These are phyloP conservation scores for Cupressus sempervirens DNA, from an alignment of 75 land plant species.

Conservation along the genomic window DNA sequence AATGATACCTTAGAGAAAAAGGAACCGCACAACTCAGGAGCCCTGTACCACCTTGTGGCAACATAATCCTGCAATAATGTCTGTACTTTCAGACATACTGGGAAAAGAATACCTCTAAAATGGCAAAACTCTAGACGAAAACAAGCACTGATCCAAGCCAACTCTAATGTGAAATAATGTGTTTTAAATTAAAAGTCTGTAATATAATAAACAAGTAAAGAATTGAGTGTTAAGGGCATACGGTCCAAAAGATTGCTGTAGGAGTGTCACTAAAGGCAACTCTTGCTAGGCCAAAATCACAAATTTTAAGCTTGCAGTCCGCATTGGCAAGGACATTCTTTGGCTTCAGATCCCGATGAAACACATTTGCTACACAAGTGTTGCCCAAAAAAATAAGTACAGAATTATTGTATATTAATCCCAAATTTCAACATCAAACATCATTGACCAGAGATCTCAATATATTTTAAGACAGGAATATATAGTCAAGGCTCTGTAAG, in stretches of 20 bases:
- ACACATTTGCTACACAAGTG: conserved; percentile 79
- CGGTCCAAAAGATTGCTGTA: conserved; percentile 97
- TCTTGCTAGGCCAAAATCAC: conserved; percentile 96
- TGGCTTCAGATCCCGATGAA: conserved; percentile 90
- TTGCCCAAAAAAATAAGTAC: conserved; percentile 14
- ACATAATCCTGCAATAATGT: conserved; percentile 65
- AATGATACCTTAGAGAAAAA: conserved; percentile 70
- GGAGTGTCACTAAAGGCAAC: conserved; percentile 96
- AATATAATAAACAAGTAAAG: background rate
- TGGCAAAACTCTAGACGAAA: background rate
- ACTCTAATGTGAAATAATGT: background rate
- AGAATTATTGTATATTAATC: background rate
- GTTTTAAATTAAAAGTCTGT: background rate
- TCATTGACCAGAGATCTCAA: background rate
- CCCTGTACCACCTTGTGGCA: conserved; percentile 85
- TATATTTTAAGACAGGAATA: background rate
- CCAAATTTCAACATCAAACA: background rate
- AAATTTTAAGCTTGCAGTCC: conserved; percentile 92
- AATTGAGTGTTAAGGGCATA: conserved; percentile 21
- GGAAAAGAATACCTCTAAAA: background rate
- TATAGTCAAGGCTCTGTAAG: background rate
- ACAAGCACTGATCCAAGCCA: background rate
- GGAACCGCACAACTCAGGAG: conserved; percentile 83
- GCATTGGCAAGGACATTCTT: conserved; percentile 93
- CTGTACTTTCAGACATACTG: background rate